These are phyloP conservation scores for Trametes polyzona DNA, from an alignment of 1,284 basidiomycete species.

Conservation along the genomic window DNA sequence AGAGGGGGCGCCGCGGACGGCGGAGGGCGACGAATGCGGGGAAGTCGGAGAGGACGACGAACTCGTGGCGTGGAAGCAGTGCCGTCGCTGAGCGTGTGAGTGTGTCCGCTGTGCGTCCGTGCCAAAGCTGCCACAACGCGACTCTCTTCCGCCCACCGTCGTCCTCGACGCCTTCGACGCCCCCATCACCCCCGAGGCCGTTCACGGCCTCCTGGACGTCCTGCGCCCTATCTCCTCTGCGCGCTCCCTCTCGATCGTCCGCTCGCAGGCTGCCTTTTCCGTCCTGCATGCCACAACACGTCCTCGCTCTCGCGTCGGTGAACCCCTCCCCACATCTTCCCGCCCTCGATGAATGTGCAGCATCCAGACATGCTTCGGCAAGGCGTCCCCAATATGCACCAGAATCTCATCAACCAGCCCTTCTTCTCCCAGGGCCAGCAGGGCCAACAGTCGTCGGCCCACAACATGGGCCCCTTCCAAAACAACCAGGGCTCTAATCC, in stretches of 20 bases:
- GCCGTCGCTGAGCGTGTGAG: slow-evolving; percentile 30
- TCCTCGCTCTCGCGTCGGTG: slow-evolving; percentile 17
- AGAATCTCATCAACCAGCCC: slow-evolving; percentile 43
- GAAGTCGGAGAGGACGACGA: slow-evolving; percentile 22
- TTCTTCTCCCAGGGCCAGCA: slow-evolving; percentile 45
- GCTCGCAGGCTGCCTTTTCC: slow-evolving; percentile 19
- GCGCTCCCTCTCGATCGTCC: slow-evolving; percentile 10
- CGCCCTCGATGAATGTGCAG: slow-evolving; percentile 28
- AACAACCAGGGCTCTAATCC: slow-evolving; percentile 41
- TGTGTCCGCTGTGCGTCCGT: too few relatives aligned
- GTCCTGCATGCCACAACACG: slow-evolving; percentile 30
- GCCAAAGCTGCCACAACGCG: slow-evolving; percentile 32
- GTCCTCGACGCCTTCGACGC: slow-evolving; percentile 28
- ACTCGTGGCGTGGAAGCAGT: slow-evolving; percentile 33
- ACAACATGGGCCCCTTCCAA: slow-evolving; percentile 45
- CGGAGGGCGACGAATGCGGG: slow-evolving; percentile 10
- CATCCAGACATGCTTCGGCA: slow-evolving; percentile 52
- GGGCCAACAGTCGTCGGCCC: slow-evolving; percentile 37
- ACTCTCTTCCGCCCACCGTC: slow-evolving; percentile 28
- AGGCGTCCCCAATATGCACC: slow-evolving; percentile 45
- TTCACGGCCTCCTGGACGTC: not conserved
- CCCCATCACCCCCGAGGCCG: slow-evolving; percentile 5
- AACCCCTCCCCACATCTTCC: slow-evolving; percentile 11
- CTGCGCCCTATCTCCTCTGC: slow-evolving; percentile 4
- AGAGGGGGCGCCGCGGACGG: too few relatives aligned